A percentile compares a stretch with the other conserved stretches of the same genome.
Conservation (phyloP, 768 basidiomycete genomes). For the Psilocybe tampanensis region DNA sequence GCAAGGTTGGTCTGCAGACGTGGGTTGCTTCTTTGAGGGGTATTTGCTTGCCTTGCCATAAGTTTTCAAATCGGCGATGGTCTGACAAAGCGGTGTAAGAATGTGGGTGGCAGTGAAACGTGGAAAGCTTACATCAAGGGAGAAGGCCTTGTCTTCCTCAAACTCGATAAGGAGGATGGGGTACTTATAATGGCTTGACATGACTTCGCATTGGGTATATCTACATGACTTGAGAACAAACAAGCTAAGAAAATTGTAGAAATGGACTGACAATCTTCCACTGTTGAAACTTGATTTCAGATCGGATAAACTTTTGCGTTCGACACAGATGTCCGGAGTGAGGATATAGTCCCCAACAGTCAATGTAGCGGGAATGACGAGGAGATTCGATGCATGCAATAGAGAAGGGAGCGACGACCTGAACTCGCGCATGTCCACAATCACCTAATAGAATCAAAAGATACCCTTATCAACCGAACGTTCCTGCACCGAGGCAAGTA, state of each 20-base stretch:
- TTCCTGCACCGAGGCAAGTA: neutral
- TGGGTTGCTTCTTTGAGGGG: constrained; percentile 50
- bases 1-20: constrained; percentile 28
- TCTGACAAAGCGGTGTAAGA: constrained; percentile 37
- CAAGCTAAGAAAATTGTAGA: too few species aligned
- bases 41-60: constrained; percentile 69
- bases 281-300: constrained; percentile 92
- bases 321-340: constrained; percentile 93
- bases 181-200: constrained; percentile 95
- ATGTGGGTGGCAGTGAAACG: neutral
- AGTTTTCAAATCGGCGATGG: constrained; percentile 65
- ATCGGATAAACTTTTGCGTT: constrained; percentile 94
- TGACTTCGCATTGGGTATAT: constrained; percentile 95
- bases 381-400: constrained; percentile 77
- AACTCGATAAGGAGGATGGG: constrained; percentile 95
- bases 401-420: constrained; percentile 89
- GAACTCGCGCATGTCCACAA: constrained; percentile 98
- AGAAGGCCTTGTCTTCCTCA: constrained; percentile 95
- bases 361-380: constrained; percentile 89
- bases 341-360: constrained; percentile 97
- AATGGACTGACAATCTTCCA: constrained; percentile 78
- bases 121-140: constrained; percentile 64
- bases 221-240: constrained; percentile 38
- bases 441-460: constrained; percentile 61
- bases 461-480: neutral